Base-by-base conservation (phyloP, 2,329 filamentous ascomycete genomes). In the Sporothrix mexicana region DNA sequence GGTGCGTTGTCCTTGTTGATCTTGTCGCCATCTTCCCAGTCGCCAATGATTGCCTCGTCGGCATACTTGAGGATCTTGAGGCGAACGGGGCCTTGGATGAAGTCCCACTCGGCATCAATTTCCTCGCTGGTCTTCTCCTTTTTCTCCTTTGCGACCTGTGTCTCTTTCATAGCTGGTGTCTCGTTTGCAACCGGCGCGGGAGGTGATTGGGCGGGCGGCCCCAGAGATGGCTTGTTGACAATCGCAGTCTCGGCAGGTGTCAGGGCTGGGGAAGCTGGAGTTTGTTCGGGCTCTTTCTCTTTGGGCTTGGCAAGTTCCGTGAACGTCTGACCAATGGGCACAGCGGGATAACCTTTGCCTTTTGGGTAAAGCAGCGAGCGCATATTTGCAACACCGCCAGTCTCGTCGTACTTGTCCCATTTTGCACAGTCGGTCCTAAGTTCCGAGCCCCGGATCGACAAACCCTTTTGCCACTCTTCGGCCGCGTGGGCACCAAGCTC, bases 391-490 rank as follows among this genome's bases (percentile, higher is more conserved):
- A 84, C 71, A 47, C 83, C 83, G 66, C 85, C 84, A 55, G 85
- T 81, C 3, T 78, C 76, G 75, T 91, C 89, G 89, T 92, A 95
- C 77, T 90, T 91, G 79, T 94, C 93, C 91, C 92, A 95, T 68
- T 91, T 88, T 41, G 88, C 85, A 43, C 88, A 86, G 78, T 92
- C 89, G 12, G 84, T 85, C 76, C 89, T 86, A 67, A 85, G 82
- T 73, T 88, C 85, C 76, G 88, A 88, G 10, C 92, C 91, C 73
- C 88, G 86, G 41, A 82, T 83, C 59, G 90, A 87, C 3, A 96
- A 85, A 10, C 93, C 93, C 80, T 95, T 95, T 43, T 90, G 84
- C 93, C 93, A 96, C 80, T 95, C 93, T 76, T 93, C 91, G 3
- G 88, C 86, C 12, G 91, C 88, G 57, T 90, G 90, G 61, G 85